Conservation (phyloP, 1,284 basidiomycete genomes). For the Papiliotrema nemorosa region DNA sequence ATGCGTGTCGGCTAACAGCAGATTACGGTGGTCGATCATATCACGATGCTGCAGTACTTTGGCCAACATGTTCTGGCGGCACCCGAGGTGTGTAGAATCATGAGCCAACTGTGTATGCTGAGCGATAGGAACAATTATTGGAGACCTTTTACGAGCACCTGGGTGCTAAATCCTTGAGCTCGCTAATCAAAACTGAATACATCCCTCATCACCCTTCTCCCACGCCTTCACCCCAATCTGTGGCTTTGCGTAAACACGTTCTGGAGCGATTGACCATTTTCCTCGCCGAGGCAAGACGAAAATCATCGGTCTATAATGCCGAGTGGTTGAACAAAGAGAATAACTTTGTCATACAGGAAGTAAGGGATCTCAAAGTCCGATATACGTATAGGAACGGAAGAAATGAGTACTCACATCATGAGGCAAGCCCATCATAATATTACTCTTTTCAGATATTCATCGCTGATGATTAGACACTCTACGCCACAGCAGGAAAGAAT, state of each 20-base stretch:
- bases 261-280: constrained; percentile 89
- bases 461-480: constrained; percentile 53
- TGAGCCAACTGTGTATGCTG: constrained; percentile 1
- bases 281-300: constrained; percentile 79
- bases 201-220: constrained; percentile 37
- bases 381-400: constrained; percentile 35
- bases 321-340: constrained; percentile 68
- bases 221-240: constrained; percentile 28
- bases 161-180: constrained; percentile 64
- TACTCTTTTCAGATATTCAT: too few relatives aligned
- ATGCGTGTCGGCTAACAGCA: constrained; percentile 33
- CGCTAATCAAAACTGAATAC: constrained; percentile 72
- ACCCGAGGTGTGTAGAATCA: constrained; percentile 75
- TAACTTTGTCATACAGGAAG: constrained; percentile 62
- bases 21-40: constrained; percentile 76
- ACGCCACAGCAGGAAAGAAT: constrained; percentile 65
- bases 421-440: constrained; percentile 34
- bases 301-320: constrained; percentile 61
- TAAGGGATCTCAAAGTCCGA: constrained; percentile 46
- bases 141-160: constrained; percentile 49
- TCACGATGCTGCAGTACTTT: constrained; percentile 70
- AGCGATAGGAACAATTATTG: constrained; percentile 35
- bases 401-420: constrained; percentile 33
- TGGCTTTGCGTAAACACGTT: constrained; percentile 53
- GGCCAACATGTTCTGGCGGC: constrained; percentile 76